A percentile compares a stretch with the other conserved stretches of the same genome.
phyloP scores from a whole-genome alignment of 2,329 filamentous ascomycete genomes.

The Curvularia lunata region DNA sequence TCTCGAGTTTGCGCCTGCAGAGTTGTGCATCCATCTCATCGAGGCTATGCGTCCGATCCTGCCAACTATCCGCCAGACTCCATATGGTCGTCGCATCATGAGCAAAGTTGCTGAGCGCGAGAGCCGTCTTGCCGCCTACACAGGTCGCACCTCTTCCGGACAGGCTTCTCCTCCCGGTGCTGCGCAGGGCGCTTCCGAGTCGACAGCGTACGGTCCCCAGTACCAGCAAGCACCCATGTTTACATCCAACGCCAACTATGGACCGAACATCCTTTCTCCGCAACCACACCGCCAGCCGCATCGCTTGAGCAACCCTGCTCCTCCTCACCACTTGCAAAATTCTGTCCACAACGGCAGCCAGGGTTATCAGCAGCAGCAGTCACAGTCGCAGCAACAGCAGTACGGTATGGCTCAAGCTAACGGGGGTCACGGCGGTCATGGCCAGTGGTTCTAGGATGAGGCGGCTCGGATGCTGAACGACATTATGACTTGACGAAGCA shows the following conservation, averaged over 20 bases:
- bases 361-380: constrained; percentile 31
- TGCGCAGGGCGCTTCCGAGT: constrained; percentile 34
- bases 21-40: constrained; percentile 64
- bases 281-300: constrained; percentile 44
- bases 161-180: constrained; percentile 41
- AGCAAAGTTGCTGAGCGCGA: constrained; percentile 77
- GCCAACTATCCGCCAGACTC: constrained; percentile 83
- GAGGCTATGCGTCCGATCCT: constrained; percentile 86
- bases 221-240: constrained; percentile 45
- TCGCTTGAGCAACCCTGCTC: constrained; percentile 47
- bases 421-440: constrained; percentile 12
- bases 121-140: constrained; percentile 41
- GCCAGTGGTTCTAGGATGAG: constrained; percentile 15
- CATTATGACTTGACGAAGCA: constrained; percentile 60
- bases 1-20: constrained; percentile 47
- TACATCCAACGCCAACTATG: constrained; percentile 45
- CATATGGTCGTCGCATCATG: constrained; percentile 91
- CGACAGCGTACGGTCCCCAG: constrained; percentile 24
- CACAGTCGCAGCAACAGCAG: constrained; percentile 45
- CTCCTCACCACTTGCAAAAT: constrained; percentile 47
- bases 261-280: constrained; percentile 45
- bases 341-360: constrained; percentile 45
- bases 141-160: constrained; percentile 32
- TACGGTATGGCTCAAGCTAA: constrained; percentile 38
- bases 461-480: constrained; percentile 48